A percentile compares a stretch with the other conserved stretches of the same genome.
phyloP scores from a whole-genome alignment of 352 stramenopile genomes.

The Phytophthora pini region DNA sequence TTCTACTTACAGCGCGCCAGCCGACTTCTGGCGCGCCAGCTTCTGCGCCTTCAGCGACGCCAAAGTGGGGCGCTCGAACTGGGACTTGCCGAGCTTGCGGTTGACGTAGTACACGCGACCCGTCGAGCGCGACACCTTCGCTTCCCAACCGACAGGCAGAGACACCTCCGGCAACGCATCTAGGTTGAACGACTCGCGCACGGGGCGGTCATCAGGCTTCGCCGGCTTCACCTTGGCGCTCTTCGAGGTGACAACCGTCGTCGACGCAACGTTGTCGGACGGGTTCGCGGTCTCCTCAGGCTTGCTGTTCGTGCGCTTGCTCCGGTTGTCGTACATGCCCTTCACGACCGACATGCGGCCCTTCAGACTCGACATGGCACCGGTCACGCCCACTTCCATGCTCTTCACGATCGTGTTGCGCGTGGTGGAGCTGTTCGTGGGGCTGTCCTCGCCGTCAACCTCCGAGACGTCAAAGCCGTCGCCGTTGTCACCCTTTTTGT shows the following conservation, averaged over 20 bases:
- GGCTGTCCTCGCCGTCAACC: constrained; percentile 50
- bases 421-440: constrained; percentile 55
- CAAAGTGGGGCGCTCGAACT: constrained; percentile 87
- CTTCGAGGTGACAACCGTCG: constrained; percentile 37
- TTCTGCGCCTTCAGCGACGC: constrained; percentile 88
- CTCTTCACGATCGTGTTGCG: constrained; percentile 84
- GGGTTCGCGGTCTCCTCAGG: constrained; percentile 43
- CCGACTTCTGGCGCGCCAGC: constrained; percentile 73
- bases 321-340: constrained; percentile 74
- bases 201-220: constrained; percentile 50
- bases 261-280: constrained; percentile 31
- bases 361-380: constrained; percentile 84
- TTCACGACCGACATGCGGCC: constrained; percentile 82
- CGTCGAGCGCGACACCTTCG: constrained; percentile 87
- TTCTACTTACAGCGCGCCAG: constrained; percentile 44
- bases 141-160: constrained; percentile 83
- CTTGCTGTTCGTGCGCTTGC: constrained; percentile 71
- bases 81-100: constrained; percentile 85
- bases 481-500: constrained; percentile 58
- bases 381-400: constrained; percentile 71
- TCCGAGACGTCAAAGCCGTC: constrained; percentile 59
- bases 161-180: constrained; percentile 84
- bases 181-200: constrained; percentile 87
- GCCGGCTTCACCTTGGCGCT: constrained; percentile 45
- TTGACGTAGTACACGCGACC: constrained; percentile 91